Percentiles rank a stretch among this genome's conserved stretches.
Evolutionary conservation across 129 eudicot species (phyloP).

Genomic region (Flaveria robusta): DNA sequence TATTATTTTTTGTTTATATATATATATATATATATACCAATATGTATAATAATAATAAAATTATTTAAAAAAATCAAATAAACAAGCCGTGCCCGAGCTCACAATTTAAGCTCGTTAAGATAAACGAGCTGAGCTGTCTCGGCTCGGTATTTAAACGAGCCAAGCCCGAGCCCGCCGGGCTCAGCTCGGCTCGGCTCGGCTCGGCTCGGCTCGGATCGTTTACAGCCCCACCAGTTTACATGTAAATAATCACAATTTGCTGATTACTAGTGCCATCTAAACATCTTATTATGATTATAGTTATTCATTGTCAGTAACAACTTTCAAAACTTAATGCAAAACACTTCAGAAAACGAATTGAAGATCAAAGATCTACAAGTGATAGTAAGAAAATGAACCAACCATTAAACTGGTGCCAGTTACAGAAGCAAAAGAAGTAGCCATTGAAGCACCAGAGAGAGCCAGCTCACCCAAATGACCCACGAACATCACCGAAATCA

Average conservation of each 20-base stretch:
- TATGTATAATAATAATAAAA: too few species aligned
- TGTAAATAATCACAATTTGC: neutral
- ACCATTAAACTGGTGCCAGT: conserved; percentile 77
- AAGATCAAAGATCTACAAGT: neutral
- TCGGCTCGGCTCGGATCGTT: too few species aligned
- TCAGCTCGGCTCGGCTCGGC: too few species aligned
- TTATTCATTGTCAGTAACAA: too few species aligned
- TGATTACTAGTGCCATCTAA: neutral
- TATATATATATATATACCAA: too few species aligned
- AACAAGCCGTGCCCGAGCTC: too few species aligned
- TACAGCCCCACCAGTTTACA: neutral
- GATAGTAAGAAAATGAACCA: conserved; percentile 17
- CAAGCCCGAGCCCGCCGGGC: too few species aligned
- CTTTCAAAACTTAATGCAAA: neutral
- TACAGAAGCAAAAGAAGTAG: conserved; percentile 83
- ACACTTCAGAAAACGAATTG: neutral
- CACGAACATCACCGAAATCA: conserved; percentile 83
- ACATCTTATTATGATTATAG: neutral
- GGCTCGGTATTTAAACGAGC: too few species aligned
- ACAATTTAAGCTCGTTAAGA: too few species aligned
- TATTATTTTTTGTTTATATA: too few species aligned
- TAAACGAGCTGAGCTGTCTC: too few species aligned
- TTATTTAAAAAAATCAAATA: too few species aligned
- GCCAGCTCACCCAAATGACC: conserved; percentile 87
- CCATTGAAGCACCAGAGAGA: conserved; percentile 95